These are phyloP conservation scores for Fraxinus greggii DNA, from an alignment of 305 asterid species.

Conservation along the genomic window DNA sequence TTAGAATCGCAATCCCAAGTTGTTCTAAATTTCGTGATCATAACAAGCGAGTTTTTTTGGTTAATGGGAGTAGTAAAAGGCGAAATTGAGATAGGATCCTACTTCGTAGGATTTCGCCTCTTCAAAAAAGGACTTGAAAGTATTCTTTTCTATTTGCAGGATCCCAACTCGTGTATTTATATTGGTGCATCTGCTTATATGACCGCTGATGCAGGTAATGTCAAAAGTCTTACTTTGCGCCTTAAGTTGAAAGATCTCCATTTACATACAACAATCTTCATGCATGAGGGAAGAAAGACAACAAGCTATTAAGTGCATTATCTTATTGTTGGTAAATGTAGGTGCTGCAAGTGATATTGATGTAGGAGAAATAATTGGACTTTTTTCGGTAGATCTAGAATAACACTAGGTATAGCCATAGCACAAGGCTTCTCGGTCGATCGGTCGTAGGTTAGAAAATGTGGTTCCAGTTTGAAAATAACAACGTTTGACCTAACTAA, in stretches of 20 bases:
- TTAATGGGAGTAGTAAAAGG: not conserved
- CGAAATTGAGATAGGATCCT: not conserved
- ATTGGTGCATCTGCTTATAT: not conserved
- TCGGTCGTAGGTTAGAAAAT: not conserved
- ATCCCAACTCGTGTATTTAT: not conserved
- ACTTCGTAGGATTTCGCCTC: not conserved
- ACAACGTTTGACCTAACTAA: too few species aligned
- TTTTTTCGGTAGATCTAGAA: not conserved
- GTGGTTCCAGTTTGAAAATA: not conserved
- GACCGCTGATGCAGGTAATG: not conserved
- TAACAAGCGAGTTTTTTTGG: not conserved
- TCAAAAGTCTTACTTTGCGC: not conserved
- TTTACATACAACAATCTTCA: not conserved
- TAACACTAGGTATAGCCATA: not conserved
- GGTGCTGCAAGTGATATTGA: not conserved
- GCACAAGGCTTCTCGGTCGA: not conserved
- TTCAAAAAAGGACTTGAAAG: not conserved
- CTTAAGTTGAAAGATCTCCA: not conserved
- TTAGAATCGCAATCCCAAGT: not conserved
- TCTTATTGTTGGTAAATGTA: not conserved
- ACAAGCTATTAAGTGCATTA: not conserved
- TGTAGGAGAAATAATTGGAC: not conserved
- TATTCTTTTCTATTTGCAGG: not conserved
- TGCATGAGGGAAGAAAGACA: not conserved
- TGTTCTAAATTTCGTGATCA: not conserved